Evolutionary conservation across 2,329 filamentous ascomycete genomes (phyloP), one percentile per base, ranked within the genome.

Genomic region (Leptoxyphium fumago): DNA sequence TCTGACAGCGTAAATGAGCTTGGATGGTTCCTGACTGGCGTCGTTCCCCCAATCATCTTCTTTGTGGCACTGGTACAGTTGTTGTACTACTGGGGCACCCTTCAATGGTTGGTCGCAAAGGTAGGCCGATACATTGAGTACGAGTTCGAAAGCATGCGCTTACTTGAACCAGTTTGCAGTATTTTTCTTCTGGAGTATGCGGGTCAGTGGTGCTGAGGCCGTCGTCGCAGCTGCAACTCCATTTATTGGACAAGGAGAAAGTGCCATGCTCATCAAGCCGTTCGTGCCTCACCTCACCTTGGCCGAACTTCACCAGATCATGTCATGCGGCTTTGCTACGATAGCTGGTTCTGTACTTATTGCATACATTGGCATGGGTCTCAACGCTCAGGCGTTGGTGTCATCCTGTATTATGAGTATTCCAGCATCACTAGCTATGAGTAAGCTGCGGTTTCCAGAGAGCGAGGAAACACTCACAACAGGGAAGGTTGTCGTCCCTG

Each of bases 341-440:
- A 94, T 95, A 55, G 84, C 87, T 10, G 88, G 88, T 48, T 86
- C 80, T 55, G 84, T 93, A 10, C 69, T 95, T 32, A 81, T 91
- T 26, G 84, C 83, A 11, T 95, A 94, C 63, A 88, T 94, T 50
- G 69, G 72, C 26, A 77, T 94, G 55, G 87, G 87, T 36, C 72
- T 94, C 44, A 91, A 87, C 61, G 71, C 84, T 1, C 82, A 93
- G 61, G 87, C 84, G 2, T 71, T 95, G 40, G 82, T 94, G 26
- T 94, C 85, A 2, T 88, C 84, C 7, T 94, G 87, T 60, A 87
- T 94, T 61, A 95, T 95, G 88, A 88, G 82, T 55, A 94, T 94
- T 50, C 88, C 88, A 0, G 87, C 87, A 1, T 93, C 86, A 2
- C 73, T 95, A 11, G 87, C 87, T 42, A 80, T 91, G 48, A 89